These are phyloP conservation scores for Ajuga chamaepitys DNA, from an alignment of 257 asterid species.

Conservation along the genomic window DNA sequence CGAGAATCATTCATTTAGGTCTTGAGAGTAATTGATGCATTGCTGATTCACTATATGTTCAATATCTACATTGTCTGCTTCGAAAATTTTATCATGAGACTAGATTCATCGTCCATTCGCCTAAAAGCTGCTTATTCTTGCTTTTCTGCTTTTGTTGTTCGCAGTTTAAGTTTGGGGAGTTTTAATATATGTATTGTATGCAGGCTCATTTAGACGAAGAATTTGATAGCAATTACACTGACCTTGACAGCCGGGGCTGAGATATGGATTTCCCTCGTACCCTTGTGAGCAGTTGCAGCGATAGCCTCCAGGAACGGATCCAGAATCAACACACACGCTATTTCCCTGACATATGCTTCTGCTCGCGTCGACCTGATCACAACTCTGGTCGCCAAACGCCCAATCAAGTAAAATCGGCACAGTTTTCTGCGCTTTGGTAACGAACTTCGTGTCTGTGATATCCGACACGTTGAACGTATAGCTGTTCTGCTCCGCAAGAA, in stretches of 20 bases:
- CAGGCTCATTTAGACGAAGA: too few species aligned
- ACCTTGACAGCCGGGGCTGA: slow-evolving; percentile 38
- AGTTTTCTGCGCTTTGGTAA: background rate
- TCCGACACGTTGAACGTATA: slow-evolving; percentile 18
- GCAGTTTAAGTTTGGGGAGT: too few species aligned
- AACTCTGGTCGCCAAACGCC: slow-evolving; percentile 18
- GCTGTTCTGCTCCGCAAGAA: slow-evolving; percentile 21
- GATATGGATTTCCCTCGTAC: slow-evolving; percentile 31
- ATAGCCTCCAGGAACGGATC: slow-evolving; percentile 21
- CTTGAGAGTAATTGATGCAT: too few species aligned
- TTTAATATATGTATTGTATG: too few species aligned
- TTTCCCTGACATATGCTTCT: slow-evolving; percentile 11
- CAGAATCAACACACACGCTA: slow-evolving; percentile 28
- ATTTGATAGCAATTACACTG: background rate
- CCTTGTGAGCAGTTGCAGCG: slow-evolving; percentile 30
- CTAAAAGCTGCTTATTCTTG: too few species aligned
- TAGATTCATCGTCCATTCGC: too few species aligned
- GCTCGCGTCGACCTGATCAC: background rate
- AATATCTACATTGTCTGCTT: too few species aligned
- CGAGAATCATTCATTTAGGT: too few species aligned
- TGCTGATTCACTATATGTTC: too few species aligned
- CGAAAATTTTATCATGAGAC: too few species aligned
- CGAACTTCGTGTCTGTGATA: slow-evolving; percentile 2
- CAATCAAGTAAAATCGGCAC: slow-evolving; percentile 26
- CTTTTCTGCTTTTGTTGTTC: too few species aligned